Evolutionary conservation across 495 filamentous ascomycete genomes (phyloP).

Genomic region (Penicillium longicatenatum): DNA sequence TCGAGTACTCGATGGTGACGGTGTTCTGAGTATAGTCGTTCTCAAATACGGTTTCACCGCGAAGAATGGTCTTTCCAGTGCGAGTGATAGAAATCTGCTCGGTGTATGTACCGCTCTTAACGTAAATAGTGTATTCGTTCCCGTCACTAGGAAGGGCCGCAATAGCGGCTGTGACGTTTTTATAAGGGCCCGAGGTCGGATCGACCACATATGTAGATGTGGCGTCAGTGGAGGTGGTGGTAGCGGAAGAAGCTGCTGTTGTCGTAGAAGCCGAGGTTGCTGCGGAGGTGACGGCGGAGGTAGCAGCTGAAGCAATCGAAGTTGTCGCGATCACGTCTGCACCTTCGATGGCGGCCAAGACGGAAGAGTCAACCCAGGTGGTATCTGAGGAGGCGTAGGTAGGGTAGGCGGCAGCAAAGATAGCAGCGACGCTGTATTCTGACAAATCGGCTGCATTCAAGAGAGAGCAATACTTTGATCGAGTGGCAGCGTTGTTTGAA

Average conservation of each 20-base stretch:
- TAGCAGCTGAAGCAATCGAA: background rate
- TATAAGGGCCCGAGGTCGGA: constrained; percentile 9
- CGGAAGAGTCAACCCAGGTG: constrained; percentile 13
- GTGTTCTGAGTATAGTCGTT: constrained; percentile 21
- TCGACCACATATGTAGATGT: constrained; percentile 10
- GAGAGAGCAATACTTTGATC: constrained; percentile 4
- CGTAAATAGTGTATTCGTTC: constrained; percentile 13
- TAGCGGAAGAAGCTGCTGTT: background rate
- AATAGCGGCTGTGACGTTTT: constrained; percentile 15
- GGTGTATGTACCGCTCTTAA: constrained; percentile 17
- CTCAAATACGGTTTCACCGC: constrained; percentile 15
- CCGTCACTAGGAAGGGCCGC: constrained; percentile 14
- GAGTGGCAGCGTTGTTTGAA: constrained; percentile 8
- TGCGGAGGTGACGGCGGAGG: background rate
- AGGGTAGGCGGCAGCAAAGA: constrained; percentile 14
- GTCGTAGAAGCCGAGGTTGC: background rate
- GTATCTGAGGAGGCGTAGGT: constrained; percentile 14
- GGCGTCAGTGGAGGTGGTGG: background rate
- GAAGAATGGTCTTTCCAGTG: constrained; percentile 16
- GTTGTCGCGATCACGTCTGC: constrained; percentile 8
- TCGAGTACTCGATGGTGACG: constrained; percentile 7
- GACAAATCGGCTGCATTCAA: constrained; percentile 8
- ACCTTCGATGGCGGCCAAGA: constrained; percentile 9
- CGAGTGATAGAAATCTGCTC: constrained; percentile 20
- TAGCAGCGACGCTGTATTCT: constrained; percentile 8